Evolutionary conservation across 1,284 basidiomycete genomes (phyloP).

Genomic region (Ustilago tritici): DNA sequence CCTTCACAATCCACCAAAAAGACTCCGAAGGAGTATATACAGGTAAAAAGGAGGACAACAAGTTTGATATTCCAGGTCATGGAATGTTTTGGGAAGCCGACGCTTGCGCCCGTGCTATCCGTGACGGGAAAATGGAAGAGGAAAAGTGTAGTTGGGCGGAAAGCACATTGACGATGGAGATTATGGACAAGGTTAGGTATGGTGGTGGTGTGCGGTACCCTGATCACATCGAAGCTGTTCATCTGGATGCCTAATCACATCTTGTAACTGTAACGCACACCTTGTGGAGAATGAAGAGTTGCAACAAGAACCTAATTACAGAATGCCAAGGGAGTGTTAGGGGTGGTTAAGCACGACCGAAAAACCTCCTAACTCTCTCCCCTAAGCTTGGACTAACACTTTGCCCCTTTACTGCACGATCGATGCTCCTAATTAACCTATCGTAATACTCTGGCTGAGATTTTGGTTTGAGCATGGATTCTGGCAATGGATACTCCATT

Average conservation of each 20-base stretch:
- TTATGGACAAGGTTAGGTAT: constrained; percentile 57
- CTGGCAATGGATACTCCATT: constrained; percentile 48
- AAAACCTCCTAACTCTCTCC: constrained; percentile 57
- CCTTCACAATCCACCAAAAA: constrained; percentile 55
- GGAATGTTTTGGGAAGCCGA: constrained; percentile 74
- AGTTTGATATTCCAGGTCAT: constrained; percentile 74
- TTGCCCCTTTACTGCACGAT: constrained; percentile 50
- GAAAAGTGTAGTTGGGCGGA: constrained; percentile 76
- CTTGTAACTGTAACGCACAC: background rate
- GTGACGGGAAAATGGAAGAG: constrained; percentile 82
- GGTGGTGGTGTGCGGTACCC: constrained; percentile 33
- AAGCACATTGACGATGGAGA: constrained; percentile 46
- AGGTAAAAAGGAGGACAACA: constrained; percentile 69
- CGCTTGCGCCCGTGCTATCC: constrained; percentile 83
- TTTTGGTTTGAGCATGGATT: constrained; percentile 53
- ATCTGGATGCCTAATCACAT: background rate
- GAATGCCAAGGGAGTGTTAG: background rate
- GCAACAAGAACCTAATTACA: background rate
- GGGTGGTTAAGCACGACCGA: constrained; percentile 29
- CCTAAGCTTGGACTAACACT: constrained; percentile 25
- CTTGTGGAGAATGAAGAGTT: background rate
- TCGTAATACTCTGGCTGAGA: constrained; percentile 59
- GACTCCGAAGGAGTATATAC: constrained; percentile 42
- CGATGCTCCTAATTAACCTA: constrained; percentile 50
- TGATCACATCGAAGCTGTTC: constrained; percentile 35